A percentile compares a stretch with the other conserved stretches of the same genome.
Conservation (phyloP, 352 stramenopile species). For the Phytophthora cajani region DNA sequence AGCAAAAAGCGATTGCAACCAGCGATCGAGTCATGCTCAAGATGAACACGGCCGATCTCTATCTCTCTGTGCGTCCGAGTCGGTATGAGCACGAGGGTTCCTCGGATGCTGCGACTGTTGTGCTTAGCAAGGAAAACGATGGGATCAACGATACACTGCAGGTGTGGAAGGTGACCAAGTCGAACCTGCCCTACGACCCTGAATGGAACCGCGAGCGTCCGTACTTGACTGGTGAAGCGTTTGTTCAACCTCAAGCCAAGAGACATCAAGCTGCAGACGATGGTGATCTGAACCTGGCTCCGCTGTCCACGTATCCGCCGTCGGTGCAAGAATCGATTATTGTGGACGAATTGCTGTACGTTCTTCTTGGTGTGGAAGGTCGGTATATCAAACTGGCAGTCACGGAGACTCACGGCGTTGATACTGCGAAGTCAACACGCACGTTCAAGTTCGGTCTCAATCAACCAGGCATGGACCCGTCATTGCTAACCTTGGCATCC, state of each 20-base stretch:
- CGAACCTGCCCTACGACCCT: constrained; percentile 86
- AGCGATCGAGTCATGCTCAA: constrained; percentile 82
- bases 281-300: constrained; percentile 54
- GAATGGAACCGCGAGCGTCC: constrained; percentile 84
- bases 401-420: constrained; percentile 45
- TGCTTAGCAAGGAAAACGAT: constrained; percentile 61
- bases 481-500: constrained; percentile 70
- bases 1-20: constrained; percentile 68
- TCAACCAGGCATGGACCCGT: constrained; percentile 84
- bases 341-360: constrained; percentile 85
- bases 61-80: constrained; percentile 46
- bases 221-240: constrained; percentile 78
- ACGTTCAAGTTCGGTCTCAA: constrained; percentile 75
- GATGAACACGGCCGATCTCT: constrained; percentile 67
- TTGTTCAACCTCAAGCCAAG: constrained; percentile 61
- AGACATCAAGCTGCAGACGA: constrained; percentile 50
- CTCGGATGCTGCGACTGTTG: constrained; percentile 26
- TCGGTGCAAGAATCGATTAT: constrained; percentile 85
- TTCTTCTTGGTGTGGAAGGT: constrained; percentile 81
- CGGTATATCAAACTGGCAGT: constrained; percentile 82
- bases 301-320: constrained; percentile 75
- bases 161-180: constrained; percentile 87
- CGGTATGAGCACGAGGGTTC: constrained; percentile 26
- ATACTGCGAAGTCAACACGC: constrained; percentile 32
- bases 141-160: constrained; percentile 60